Evolutionary conservation across 148 eudicot genomes (phyloP), one percentile per base, ranked within the genome.

Genomic region (Gaultheria prostrata): DNA sequence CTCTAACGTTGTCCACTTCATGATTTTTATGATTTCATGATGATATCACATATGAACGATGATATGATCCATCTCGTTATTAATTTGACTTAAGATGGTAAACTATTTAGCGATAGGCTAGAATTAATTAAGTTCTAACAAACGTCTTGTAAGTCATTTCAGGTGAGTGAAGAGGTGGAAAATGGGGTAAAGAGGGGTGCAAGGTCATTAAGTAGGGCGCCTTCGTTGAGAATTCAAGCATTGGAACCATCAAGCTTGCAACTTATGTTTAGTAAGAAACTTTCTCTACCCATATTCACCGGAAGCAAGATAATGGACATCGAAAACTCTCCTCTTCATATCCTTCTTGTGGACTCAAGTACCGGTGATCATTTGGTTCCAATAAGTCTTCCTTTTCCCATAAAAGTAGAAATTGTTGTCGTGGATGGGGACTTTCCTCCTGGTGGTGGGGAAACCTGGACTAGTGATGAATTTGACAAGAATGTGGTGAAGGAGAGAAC

Each of bases 141-240:
- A 8, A 70, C 1, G 24, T 20, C n/a, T 6, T 43, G n/a, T 2
- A 75, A 75, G 1, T 14, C 33, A 5, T 51, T 77, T 54, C 65
- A 93, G 97, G 94, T 93, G 82, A 79, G 84, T 24, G 94, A 93
- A 86, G 97, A 93, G 85, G 91, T 93, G 28, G 94, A 91, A 63
- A 86, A 83, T 57, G 90, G 91, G 14, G 63, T 93, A 4, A 85
- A 82, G 82, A 63, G 80, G 35, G 80, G 87, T 4, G 63, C 82
- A 50, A 76, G 86, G n/a, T 84, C 88, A 24, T 46, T 88, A 54
- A 63, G 77, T 1, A 83, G 88, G 79, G 79, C 88, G 4, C 82
- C 87, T 32, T 90, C 96, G 0, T 56, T 90, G 17, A 83, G 88
- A 82, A 84, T 93, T 75, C 87, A 88, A 78, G 90, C 89, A 28